Base-by-base conservation (phyloP, 495 filamentous ascomycete species). In the Rhypophila decipiens region DNA sequence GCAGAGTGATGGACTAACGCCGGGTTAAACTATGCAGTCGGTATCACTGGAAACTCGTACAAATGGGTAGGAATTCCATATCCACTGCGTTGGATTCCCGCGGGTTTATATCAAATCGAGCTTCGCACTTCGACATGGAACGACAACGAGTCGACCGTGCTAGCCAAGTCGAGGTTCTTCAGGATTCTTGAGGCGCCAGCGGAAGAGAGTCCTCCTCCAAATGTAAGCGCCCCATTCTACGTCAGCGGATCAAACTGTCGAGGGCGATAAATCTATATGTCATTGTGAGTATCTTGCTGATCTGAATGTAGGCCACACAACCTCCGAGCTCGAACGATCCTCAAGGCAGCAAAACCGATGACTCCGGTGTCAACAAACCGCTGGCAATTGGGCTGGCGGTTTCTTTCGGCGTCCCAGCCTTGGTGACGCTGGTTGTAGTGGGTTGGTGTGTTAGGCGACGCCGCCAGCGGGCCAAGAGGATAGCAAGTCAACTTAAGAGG, bases 31-130 rank as follows among this genome's bases (percentile, higher is more conserved):
- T 38, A n/a, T 2, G 36, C 24, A 73, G 68, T 48, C 20, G 51
- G 42, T 13, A 42, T 61, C 17, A 64, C 36, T 13, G 47, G 49
- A n/a, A 63, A 50, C 33, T 64, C 61, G 15, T 71, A 56, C 45
- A 36, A 50, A 0, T 73, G 69, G 69, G 46, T 52, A 9, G 56
- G 50, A 20, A 49, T 61, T 15, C 69, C 69, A 5, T 70, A 59
- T 31, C 69, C 69, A 4, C 57, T 73, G 2, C 60, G 57, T 1
- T 65, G 63, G 56, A 31, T 68, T 34, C 36, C 50, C 17, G 51
- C 50, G 4, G 68, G 68, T 2, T 48, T 62, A 35, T 73, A 73
- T 21, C 58, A 70, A 47, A 49, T 72, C 40, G 62, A 70, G 42
- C 34, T 71, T 18, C 50, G 59, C 44, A 47, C 55, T n/a, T 39